phyloP scores from a whole-genome alignment of 2,329 filamentous ascomycete species.

The Pseudogymnoascus sp. region DNA sequence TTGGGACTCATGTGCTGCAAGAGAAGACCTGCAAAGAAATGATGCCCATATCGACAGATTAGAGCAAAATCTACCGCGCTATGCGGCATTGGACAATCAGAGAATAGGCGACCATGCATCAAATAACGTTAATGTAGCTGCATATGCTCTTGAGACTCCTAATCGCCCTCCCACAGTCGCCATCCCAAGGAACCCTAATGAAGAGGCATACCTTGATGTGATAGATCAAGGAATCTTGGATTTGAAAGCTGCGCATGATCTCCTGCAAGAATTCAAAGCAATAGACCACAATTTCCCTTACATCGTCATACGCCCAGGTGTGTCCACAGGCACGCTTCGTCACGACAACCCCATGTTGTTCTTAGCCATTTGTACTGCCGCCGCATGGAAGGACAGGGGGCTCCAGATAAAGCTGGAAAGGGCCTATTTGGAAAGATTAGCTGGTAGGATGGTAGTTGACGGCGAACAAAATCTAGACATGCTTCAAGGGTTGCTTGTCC shows the following conservation, averaged over 20 bases:
- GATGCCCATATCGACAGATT: background rate
- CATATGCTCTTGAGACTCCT: constrained; percentile 18
- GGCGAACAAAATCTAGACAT: constrained; percentile 12
- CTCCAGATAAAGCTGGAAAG: constrained; percentile 7
- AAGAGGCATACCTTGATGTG: background rate
- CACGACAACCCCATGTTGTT: constrained; percentile 7
- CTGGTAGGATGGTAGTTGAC: constrained; percentile 10
- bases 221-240: constrained; percentile 8
- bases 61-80: background rate
- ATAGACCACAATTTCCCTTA: constrained; percentile 10
- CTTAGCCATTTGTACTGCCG: background rate
- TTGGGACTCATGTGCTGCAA: background rate
- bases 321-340: background rate
- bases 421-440: constrained; percentile 6
- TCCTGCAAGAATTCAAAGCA: constrained; percentile 7
- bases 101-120: background rate
- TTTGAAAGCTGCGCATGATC: constrained; percentile 3
- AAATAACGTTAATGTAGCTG: background rate
- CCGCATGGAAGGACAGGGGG: constrained; percentile 2
- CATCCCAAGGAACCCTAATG: background rate
- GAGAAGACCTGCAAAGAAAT: background rate
- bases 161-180: constrained; percentile 17
- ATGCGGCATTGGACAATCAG: background rate
- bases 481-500: constrained; percentile 10
- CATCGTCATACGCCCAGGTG: background rate